These are phyloP conservation scores for Candida ficus DNA, from an alignment of 805 yeast genomes.

Conservation along the genomic window DNA sequence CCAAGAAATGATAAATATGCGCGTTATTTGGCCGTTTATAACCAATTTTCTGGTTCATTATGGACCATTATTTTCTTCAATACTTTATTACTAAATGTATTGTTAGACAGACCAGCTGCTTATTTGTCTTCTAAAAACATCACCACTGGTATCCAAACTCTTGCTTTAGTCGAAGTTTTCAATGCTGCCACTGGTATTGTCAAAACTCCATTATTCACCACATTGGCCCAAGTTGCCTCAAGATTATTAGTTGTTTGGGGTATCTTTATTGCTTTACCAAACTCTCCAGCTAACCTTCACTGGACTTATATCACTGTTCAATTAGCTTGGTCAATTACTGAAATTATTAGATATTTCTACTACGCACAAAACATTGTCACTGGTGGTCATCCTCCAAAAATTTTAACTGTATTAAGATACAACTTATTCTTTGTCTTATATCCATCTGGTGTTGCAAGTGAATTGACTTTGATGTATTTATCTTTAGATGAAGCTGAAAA, in stretches of 20 bases:
- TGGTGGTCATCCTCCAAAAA: conserved; percentile 47
- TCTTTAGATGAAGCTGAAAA: conserved; percentile 66
- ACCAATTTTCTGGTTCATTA: conserved; percentile 45
- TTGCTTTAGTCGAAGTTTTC: conserved; percentile 75
- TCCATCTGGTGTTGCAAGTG: conserved; percentile 91
- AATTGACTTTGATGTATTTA: conserved; percentile 60
- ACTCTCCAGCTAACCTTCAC: conserved; percentile 54
- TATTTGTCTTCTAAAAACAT: conserved; percentile 54
- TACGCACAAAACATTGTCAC: conserved; percentile 65
- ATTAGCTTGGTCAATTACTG: conserved; percentile 92
- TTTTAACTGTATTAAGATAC: conserved; percentile 72
- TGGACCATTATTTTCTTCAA: conserved; percentile 50
- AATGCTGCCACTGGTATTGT: conserved; percentile 80
- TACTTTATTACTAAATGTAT: conserved; percentile 33
- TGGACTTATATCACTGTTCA: conserved; percentile 64
- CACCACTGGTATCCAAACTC: conserved; percentile 65
- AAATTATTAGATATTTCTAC: conserved; percentile 81
- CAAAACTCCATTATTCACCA: conserved; percentile 78
- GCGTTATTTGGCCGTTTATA: conserved; percentile 38
- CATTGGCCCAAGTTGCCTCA: conserved; percentile 82
- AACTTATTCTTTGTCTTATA: conserved; percentile 77
- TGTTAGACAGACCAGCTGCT: conserved; percentile 60
- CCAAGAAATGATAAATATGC: conserved; percentile 7
- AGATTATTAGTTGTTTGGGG: conserved; percentile 81
- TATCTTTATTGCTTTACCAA: conserved; percentile 68